Base-by-base conservation (phyloP, 2,329 filamentous ascomycete species). In the Thermoascus crustaceus region DNA sequence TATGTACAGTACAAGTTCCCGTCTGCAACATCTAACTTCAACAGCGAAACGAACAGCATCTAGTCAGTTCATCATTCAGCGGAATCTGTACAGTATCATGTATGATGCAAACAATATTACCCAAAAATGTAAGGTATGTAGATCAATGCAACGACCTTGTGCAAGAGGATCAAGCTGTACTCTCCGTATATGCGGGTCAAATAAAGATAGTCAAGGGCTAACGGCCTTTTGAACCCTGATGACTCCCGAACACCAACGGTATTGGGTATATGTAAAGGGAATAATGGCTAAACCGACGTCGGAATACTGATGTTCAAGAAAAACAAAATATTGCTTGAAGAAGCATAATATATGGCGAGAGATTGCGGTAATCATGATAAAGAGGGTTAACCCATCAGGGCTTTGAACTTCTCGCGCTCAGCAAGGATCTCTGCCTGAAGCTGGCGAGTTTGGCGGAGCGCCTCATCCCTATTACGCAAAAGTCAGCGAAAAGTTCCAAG, bases 401-500 rank as follows among this genome's bases (percentile, higher is more conserved):
- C 66, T 53, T 72, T 72, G 45, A 80, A 68, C 53, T 71, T 74
- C 46, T 75, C 68, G 38, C 73, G 67, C 65, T 85, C 80, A 37
- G 72, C 68, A 45, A 78, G 69, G 45, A 89, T 76, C 50, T 75
- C 69, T 34, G 68, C 71, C 60, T 88, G 80, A 35, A 91, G 70
- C 56, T 70, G 73, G 43, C 78, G 72, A 41, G 85, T 85, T 58
- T 81, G 73, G 42, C 75, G 74, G 48, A 84, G 74, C 13, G 84
- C 83, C 45, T 82, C 78, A 50, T 91, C 85, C 49, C 74, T 77
- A 47, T 42, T 35, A 33, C 6, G 34, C 16, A 33, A 22, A 26
- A 8, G 36, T 53, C 47, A 57, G 52, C 38, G 27, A 37, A 37
- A 41, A 38, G 38, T 32, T 16, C 29, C 7, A 27, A 35, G 21